phyloP scores from a whole-genome alignment of 805 yeast genomes.

The Sungouiozyma ichnusensis region DNA sequence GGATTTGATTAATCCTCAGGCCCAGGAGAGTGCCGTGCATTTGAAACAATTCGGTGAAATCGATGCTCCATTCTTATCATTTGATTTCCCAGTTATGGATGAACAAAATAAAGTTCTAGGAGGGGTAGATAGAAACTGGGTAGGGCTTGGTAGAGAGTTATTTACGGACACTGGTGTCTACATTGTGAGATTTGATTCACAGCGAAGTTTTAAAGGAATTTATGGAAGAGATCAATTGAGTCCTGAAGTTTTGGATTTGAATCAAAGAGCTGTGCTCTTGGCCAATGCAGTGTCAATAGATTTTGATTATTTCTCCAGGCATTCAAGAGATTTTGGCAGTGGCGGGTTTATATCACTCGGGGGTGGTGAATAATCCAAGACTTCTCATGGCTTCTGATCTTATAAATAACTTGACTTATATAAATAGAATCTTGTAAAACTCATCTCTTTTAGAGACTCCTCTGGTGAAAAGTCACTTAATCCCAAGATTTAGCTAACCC shows the following conservation, averaged over 20 bases:
- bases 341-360: constrained; percentile 30
- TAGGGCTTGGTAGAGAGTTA: constrained; percentile 84
- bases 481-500: constrained; percentile 44
- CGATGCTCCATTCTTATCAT: constrained; percentile 79
- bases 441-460: too few species aligned
- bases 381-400: too few species aligned
- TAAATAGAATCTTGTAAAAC: too few species aligned
- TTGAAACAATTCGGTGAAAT: constrained; percentile 77
- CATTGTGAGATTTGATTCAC: constrained; percentile 67
- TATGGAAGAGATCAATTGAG: constrained; percentile 34
- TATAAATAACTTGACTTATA: too few species aligned
- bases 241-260: constrained; percentile 44
- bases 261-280: constrained; percentile 75
- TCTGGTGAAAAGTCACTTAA: too few species aligned
- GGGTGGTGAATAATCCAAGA: constrained; percentile 13
- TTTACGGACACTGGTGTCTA: constrained; percentile 94
- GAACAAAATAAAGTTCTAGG: constrained; percentile 51
- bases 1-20: constrained; percentile 28
- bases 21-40: constrained; percentile 26
- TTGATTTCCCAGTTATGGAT: constrained; percentile 71
- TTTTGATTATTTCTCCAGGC: constrained; percentile 94
- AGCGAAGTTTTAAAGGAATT: constrained; percentile 51
- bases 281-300: constrained; percentile 89
- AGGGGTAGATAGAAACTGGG: constrained; percentile 87
- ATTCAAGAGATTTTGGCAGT: constrained; percentile 50